A percentile compares a stretch with the other conserved stretches of the same genome.
phyloP scores from a whole-genome alignment of 768 basidiomycete genomes.

The Tylopilus plumbeoviolaceoides region DNA sequence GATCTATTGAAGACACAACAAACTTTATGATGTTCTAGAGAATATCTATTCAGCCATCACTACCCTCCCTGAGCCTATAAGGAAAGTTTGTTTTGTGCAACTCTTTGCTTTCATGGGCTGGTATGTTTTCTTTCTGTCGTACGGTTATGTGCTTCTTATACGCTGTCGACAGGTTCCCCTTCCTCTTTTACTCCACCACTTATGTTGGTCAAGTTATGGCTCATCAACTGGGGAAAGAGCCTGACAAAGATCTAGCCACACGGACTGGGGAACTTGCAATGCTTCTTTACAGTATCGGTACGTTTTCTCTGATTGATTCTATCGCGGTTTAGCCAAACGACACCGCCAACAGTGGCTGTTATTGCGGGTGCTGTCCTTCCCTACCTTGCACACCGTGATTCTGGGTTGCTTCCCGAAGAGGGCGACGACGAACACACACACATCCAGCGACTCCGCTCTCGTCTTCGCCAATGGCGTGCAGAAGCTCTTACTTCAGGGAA shows the following conservation, averaged over 20 bases:
- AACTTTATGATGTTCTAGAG: constrained; percentile 64
- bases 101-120: constrained; percentile 97
- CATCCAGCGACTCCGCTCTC: constrained; percentile 59
- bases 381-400: constrained; percentile 75
- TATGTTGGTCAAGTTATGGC: constrained; percentile 96
- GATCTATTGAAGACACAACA: constrained; percentile 36
- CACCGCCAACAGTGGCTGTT: constrained; percentile 64
- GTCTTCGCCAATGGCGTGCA: constrained; percentile 77
- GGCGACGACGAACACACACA: constrained; percentile 72
- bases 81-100: constrained; percentile 89
- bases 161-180: constrained; percentile 70
- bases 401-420: constrained; percentile 68
- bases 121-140: constrained; percentile 36
- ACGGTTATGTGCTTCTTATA: constrained; percentile 4
- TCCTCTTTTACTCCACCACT: constrained; percentile 91
- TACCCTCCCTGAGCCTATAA: constrained; percentile 78
- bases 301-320: constrained; percentile 1
- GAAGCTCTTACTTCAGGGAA: constrained; percentile 76
- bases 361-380: constrained; percentile 78
- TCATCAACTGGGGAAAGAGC: constrained; percentile 64
- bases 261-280: constrained; percentile 85
- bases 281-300: constrained; percentile 87
- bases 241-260: constrained; percentile 79
- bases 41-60: constrained; percentile 74
- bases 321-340: background rate